Evolutionary conservation across 2,329 filamentous ascomycete species (phyloP), one percentile per base, ranked within the genome.

Genomic region (Fusarium guadeloupense): DNA sequence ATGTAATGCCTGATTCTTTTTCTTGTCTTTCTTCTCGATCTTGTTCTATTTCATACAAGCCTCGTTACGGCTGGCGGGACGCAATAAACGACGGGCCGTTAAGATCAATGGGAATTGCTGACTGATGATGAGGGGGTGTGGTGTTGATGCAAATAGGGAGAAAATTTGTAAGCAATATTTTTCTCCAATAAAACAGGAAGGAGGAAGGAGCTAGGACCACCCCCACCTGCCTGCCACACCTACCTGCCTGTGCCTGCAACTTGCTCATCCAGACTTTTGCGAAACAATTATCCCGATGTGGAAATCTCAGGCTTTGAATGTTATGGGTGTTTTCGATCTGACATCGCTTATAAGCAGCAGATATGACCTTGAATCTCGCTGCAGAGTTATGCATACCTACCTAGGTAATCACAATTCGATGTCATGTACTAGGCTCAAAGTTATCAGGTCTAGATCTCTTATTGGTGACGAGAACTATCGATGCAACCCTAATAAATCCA

Each of bases 91-190:
- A 48, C 44, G 45, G 59, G 34, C 38, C 40, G 28, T 31, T 31
- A 30, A 63, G 43, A 54, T 54, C 46, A 49, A 59, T 34, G 38
- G 47, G 35, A 62, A 9, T 46, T 59, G 61, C 61, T 64, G 59
- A 64, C 54, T 62, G 56, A 62, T 67, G 53, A 49, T 40, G 51
- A 56, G 47, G 53, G 51, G 49, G 46, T 14, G 23, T 38, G 50
- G 50, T 54, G 59, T 66, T 64, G 63, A 51, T 67, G 60, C 34
- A 65, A n/a, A 43, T 30, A 60, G 54, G 39, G 40, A 61, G 64
- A 62, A 54, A 58, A 68, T 70, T 70, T 70, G 68, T 70, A 68
- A 70, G 68, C 68, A 30, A 6, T 13, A 14, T 30, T 30, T 28
- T 28, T 28, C 12, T 12, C 26, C 26, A 28, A 28, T 28, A 12